These are phyloP conservation scores for Cladorrhinum samala DNA, from an alignment of 495 filamentous ascomycete species.

Conservation along the genomic window DNA sequence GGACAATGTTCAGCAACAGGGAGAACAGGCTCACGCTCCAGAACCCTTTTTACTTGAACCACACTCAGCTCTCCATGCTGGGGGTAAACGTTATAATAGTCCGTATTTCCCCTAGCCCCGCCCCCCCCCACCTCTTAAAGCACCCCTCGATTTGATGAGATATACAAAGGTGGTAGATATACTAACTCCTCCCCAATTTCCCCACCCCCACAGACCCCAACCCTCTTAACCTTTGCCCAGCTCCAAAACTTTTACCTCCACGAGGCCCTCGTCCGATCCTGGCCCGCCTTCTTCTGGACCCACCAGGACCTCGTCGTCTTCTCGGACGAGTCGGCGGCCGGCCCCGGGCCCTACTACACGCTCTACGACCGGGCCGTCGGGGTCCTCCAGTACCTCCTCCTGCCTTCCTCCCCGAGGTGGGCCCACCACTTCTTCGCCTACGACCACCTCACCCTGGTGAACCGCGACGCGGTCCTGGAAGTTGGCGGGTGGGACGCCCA, in stretches of 20 bases:
- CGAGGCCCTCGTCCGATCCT: slow-evolving; percentile 36
- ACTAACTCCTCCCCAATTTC: background rate
- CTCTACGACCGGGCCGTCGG: slow-evolving; percentile 45
- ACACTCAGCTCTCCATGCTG: slow-evolving; percentile 44
- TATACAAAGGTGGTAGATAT: too few species aligned
- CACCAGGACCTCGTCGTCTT: slow-evolving; percentile 55
- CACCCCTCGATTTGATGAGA: too few species aligned
- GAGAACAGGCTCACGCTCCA: slow-evolving; percentile 44
- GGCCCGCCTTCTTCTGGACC: slow-evolving; percentile 55
- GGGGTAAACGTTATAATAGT: slow-evolving; percentile 48
- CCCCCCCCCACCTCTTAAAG: too few species aligned
- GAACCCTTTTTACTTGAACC: slow-evolving; percentile 58
- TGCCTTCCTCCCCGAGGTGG: slow-evolving; percentile 33
- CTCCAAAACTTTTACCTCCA: slow-evolving; percentile 56
- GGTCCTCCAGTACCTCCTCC: slow-evolving; percentile 30
- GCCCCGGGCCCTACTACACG: slow-evolving; percentile 28
- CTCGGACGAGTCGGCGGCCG: slow-evolving; percentile 33
- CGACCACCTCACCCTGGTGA: slow-evolving; percentile 53
- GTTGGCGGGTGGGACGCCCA: slow-evolving; percentile 56
- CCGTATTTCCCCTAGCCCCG: background rate
- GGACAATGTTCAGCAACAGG: slow-evolving; percentile 49
- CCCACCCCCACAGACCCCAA: slow-evolving; percentile 37
- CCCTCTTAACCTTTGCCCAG: slow-evolving; percentile 55
- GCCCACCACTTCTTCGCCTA: slow-evolving; percentile 51
- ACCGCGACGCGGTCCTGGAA: slow-evolving; percentile 43